These are phyloP conservation scores for Psilocybe azurescens DNA, from an alignment of 768 basidiomycete species.

Conservation along the genomic window DNA sequence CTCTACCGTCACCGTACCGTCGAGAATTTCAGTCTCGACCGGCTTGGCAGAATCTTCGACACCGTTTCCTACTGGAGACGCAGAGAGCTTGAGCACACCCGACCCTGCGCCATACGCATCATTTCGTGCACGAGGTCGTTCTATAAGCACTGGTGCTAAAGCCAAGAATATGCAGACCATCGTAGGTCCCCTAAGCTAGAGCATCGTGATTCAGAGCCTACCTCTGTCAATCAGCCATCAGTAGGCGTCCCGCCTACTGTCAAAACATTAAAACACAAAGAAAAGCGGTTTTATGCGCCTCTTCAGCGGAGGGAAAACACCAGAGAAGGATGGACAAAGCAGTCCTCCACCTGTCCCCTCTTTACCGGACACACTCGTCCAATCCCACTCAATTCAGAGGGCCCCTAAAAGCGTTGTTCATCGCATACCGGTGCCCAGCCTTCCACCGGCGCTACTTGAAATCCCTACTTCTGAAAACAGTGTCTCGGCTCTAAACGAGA, in stretches of 20 bases:
- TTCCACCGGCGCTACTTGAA: constrained; percentile 41
- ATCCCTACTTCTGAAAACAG: constrained; percentile 20
- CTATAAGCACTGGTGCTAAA: constrained; percentile 64
- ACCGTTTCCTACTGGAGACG: constrained; percentile 39
- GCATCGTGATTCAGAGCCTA: constrained; percentile 46
- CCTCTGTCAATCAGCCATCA: constrained; percentile 19
- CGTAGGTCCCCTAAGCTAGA: constrained; percentile 48
- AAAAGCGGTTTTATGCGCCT: constrained; percentile 84
- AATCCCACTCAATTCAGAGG: constrained; percentile 32
- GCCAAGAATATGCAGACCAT: constrained; percentile 53
- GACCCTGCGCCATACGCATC: constrained; percentile 3
- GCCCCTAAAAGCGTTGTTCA: constrained; percentile 34
- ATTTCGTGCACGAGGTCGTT: constrained; percentile 52
- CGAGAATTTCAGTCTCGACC: constrained; percentile 29
- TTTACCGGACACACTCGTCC: constrained; percentile 36
- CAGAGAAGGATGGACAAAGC: constrained; percentile 50
- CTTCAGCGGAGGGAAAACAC: constrained; percentile 60
- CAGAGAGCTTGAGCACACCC: constrained; percentile 26
- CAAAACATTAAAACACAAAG: constrained; percentile 70
- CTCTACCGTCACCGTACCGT: constrained; percentile 38
- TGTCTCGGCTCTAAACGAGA: constrained; percentile 10
- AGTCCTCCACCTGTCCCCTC: constrained; percentile 64
- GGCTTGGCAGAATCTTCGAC: constrained; percentile 28
- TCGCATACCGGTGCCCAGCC: constrained; percentile 48
- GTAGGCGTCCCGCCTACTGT: constrained; percentile 29